These are phyloP conservation scores for Trypanosoma grayi DNA, from an alignment of 208 protist genomes.

Conservation along the genomic window DNA sequence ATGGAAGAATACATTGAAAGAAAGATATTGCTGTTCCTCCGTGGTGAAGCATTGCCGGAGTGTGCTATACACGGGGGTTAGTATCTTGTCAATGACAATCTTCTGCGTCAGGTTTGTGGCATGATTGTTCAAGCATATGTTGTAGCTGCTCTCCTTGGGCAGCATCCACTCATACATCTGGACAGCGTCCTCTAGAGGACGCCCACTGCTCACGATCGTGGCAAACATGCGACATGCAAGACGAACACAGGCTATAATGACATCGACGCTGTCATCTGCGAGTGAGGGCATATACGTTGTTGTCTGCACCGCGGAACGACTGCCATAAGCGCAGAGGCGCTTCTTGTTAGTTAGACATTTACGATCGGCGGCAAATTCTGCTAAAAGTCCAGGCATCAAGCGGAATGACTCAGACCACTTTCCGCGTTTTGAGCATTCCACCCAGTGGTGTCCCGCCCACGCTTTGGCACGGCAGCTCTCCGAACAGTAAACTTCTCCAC, in stretches of 20 bases:
- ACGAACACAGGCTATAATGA: conserved; percentile 41
- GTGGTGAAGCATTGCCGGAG: conserved; percentile 32
- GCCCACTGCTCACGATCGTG: conserved; percentile 48
- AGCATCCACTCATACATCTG: conserved; percentile 64
- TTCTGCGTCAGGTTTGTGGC: background rate
- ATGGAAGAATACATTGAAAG: conserved; percentile 51
- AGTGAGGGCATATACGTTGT: background rate
- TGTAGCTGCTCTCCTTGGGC: conserved; percentile 9
- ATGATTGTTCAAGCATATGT: background rate
- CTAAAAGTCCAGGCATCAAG: conserved; percentile 3
- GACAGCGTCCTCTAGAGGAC: conserved; percentile 40
- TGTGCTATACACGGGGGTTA: conserved; percentile 16
- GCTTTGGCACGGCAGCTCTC: conserved; percentile 63
- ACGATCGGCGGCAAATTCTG: conserved; percentile 7
- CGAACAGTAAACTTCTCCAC: conserved; percentile 63
- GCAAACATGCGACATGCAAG: conserved; percentile 76
- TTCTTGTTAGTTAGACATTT: background rate
- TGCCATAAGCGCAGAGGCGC: background rate
- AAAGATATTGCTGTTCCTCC: conserved; percentile 47
- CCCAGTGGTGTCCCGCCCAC: conserved; percentile 73
- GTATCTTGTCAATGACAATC: conserved; percentile 8
- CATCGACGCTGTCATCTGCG: conserved; percentile 24
- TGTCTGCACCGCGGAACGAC: background rate
- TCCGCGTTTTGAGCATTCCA: conserved; percentile 61
- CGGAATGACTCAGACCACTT: conserved; percentile 51